These are phyloP conservation scores for Amaranthus palmeri DNA, from an alignment of 148 eudicot genomes.

Conservation along the genomic window DNA sequence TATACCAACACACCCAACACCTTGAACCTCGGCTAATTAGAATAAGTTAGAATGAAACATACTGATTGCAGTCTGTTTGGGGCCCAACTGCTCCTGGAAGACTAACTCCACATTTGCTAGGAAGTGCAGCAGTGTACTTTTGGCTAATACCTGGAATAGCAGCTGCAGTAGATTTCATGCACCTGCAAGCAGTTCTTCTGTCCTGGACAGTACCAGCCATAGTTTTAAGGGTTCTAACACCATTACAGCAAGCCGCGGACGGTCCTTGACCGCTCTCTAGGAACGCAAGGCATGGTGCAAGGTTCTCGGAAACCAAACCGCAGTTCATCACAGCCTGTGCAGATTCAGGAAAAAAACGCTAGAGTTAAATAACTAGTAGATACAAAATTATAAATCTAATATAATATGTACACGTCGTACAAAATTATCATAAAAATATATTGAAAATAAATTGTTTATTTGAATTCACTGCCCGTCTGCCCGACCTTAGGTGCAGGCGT, in stretches of 20 bases:
- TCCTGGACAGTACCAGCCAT: conserved; percentile 26
- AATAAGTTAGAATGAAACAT: neutral
- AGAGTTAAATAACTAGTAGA: too few relatives aligned
- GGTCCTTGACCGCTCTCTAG: conserved; percentile 13
- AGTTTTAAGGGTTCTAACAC: conserved; percentile 23
- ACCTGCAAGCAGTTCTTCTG: conserved; percentile 29
- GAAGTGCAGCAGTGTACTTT: conserved; percentile 12
- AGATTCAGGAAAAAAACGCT: too few relatives aligned
- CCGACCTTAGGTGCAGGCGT: too few relatives aligned
- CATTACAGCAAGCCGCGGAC: conserved; percentile 18
- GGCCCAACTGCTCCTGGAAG: conserved; percentile 13
- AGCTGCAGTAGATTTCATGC: conserved; percentile 29
- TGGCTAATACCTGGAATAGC: conserved; percentile 8
- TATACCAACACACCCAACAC: too few relatives aligned
- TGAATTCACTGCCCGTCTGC: too few relatives aligned
- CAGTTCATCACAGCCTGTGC: conserved; percentile 25
- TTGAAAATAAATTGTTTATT: too few relatives aligned
- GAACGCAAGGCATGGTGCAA: conserved; percentile 30
- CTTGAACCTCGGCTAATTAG: too few relatives aligned
- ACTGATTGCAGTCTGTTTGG: conserved; percentile 21
- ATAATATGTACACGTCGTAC: too few relatives aligned
- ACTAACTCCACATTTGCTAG: conserved; percentile 14
- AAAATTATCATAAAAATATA: too few relatives aligned
- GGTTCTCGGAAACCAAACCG: conserved; percentile 3
- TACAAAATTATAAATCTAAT: too few relatives aligned